These are phyloP conservation scores for Phaeoacremonium minimum DNA, from an alignment of 2,329 filamentous ascomycete species.

Conservation along the genomic window DNA sequence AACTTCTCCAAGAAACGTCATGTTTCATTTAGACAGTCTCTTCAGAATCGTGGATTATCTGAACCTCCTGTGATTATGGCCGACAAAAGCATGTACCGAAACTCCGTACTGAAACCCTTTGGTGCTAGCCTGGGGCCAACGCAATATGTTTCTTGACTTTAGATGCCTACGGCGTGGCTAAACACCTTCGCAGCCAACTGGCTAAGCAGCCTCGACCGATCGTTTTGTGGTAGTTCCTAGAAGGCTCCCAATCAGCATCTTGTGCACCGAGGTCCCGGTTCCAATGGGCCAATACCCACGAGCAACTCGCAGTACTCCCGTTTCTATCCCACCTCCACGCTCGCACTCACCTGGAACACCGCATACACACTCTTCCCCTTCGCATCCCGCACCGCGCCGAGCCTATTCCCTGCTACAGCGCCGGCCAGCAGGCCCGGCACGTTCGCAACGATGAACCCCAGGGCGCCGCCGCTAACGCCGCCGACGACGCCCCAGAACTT, in stretches of 20 bases:
- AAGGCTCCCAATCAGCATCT: no score
- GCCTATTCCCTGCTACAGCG: slow-evolving; percentile 83
- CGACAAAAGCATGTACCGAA: no score
- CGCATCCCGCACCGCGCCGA: slow-evolving; percentile 86
- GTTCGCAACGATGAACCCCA: slow-evolving; percentile 95
- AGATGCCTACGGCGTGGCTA: slow-evolving; percentile 66
- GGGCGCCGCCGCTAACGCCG: slow-evolving; percentile 77
- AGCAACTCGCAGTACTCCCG: no score
- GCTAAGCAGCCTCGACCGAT: slow-evolving; percentile 75
- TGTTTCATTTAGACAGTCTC: no score
- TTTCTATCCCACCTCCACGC: slow-evolving; percentile 5
- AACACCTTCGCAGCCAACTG: slow-evolving; percentile 86
- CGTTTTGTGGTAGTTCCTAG: slow-evolving; percentile 75
- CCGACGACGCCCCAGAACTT: slow-evolving; percentile 87
- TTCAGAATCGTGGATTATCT: no score
- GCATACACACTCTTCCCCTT: slow-evolving; percentile 93
- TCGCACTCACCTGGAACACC: slow-evolving; percentile 63
- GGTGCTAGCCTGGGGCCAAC: no score
- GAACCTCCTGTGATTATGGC: no score
- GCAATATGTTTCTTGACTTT: no score
- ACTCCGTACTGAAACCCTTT: no score
- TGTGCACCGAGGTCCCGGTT: no score
- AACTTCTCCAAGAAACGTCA: no score
- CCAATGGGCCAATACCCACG: no score
- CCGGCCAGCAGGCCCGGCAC: slow-evolving; percentile 85